Base-by-base conservation (phyloP, 2,329 filamentous ascomycete genomes). In the Penicillium nordicum region DNA sequence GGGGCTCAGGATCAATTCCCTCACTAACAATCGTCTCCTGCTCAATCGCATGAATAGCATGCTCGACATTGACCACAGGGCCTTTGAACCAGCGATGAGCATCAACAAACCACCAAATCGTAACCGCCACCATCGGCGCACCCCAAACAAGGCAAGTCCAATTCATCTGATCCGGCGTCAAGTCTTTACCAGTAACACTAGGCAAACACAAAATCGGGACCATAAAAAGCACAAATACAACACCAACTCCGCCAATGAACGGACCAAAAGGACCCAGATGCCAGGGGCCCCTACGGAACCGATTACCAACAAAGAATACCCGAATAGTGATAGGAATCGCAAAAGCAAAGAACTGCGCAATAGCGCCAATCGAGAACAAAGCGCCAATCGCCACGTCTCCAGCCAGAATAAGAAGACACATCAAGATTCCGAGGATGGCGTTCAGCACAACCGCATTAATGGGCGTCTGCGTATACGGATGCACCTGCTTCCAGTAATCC, bases 391-490 rank as follows among this genome's bases (percentile, higher is more conserved):
- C 84, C 5, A 84, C 71, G 5, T 77, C 72, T 18, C 87, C 86
- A 0, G 80, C 85, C 59, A 90, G 86, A 45, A 89, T 83, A 3
- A 90, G 80, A 0, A 89, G 76, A 29, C 85, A 78, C 57, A 85
- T 78, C 2, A 85, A 54, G 34, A 84, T 81, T 0, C 86, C 86
- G 29, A 89, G 77, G 3, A 72, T 62, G 40, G 79, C 79, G 64
- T 89, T 88, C 69, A 88, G 80, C 80, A 87, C 85, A 11, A 89
- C 87, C 0, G 87, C 86, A 66, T 88, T 89, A 48, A 88, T 86
- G 0, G 87, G 87, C 0, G 87, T 89, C 50, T 79, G 72, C 2
- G 87, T 89, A 63, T 73, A 67, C 1, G 67, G 64, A 72, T 89
- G 86, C 49, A 89, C 85, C 25, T 74, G 67, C 64, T 83, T 84